Percentiles rank a stretch among this genome's conserved stretches.
Conservation (phyloP, 768 basidiomycete species). For the Mycena filopes region DNA sequence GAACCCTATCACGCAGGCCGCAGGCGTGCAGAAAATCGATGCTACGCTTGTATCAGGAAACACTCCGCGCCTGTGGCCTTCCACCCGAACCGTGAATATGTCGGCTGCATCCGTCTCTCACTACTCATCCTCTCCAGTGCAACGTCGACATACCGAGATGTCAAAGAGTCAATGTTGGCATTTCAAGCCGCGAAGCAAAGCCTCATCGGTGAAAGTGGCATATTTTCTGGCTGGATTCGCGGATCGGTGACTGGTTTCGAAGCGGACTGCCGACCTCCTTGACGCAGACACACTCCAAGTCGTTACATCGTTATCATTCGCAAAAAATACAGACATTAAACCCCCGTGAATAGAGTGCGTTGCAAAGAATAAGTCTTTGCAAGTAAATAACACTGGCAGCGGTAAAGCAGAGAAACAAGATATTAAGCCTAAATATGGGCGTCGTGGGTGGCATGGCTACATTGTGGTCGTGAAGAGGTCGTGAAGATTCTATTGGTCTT, state of each 20-base stretch:
- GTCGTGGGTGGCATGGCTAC: slow-evolving; percentile 10
- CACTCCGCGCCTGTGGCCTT: slow-evolving; percentile 30
- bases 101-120: neutral
- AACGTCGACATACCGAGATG: slow-evolving; percentile 54
- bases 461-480: slow-evolving; percentile 19
- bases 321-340: slow-evolving; percentile 17
- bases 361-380: neutral
- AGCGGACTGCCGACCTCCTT: neutral
- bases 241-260: slow-evolving; percentile 9
- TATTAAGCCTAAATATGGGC: neutral
- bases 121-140: slow-evolving; percentile 27
- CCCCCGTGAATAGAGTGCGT: neutral
- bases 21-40: slow-evolving; percentile 63
- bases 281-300: neutral
- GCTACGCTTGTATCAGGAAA: slow-evolving; percentile 55
- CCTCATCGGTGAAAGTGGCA: slow-evolving; percentile 54
- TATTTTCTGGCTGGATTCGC: slow-evolving; percentile 72
- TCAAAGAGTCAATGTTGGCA: slow-evolving; percentile 52
- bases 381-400: slow-evolving; percentile 8
- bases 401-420: slow-evolving; percentile 14
- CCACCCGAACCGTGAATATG: slow-evolving; percentile 32
- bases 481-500: slow-evolving; percentile 40
- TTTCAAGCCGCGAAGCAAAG: slow-evolving; percentile 65
- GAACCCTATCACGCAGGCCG: slow-evolving; percentile 52
- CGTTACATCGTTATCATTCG: neutral